Conservation (phyloP, 2,329 filamentous ascomycete genomes). For the Stachybotrys elegans region DNA sequence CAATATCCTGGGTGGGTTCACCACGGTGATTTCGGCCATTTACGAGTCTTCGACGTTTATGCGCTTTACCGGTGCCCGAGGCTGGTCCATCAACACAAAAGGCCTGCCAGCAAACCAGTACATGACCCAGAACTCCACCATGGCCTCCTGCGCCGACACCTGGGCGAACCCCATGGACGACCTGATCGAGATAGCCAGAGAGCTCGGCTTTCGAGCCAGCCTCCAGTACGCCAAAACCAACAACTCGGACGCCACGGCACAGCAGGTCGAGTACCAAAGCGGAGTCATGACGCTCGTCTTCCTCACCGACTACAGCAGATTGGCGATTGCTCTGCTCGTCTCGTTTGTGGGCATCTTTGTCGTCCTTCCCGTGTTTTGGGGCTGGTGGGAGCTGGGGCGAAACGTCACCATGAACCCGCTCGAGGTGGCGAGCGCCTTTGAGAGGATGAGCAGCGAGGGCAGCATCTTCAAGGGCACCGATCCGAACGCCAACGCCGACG, state of each 20-base stretch:
- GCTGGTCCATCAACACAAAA: slow-evolving; percentile 6
- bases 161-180: slow-evolving; percentile 17
- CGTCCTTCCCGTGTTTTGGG: slow-evolving; percentile 14
- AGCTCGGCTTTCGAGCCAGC: slow-evolving; percentile 15
- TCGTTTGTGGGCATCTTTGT: slow-evolving; percentile 13
- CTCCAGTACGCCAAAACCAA: slow-evolving; percentile 14
- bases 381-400: slow-evolving; percentile 17
- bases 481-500: slow-evolving; percentile 12
- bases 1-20: slow-evolving; percentile 13
- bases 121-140: slow-evolving; percentile 9
- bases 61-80: slow-evolving; percentile 11
- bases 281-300: slow-evolving; percentile 11
- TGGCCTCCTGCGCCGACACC: slow-evolving; percentile 5
- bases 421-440: slow-evolving; percentile 17
- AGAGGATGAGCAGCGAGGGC: slow-evolving; percentile 10
- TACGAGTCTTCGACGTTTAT: slow-evolving; percentile 9
- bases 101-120: slow-evolving; percentile 14
- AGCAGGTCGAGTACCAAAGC: slow-evolving; percentile 9
- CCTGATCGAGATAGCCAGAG: slow-evolving; percentile 14
- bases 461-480: slow-evolving; percentile 13
- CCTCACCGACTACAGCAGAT: slow-evolving; percentile 13
- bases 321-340: slow-evolving; percentile 14
- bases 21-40: slow-evolving; percentile 8
- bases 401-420: slow-evolving; percentile 16
- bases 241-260: slow-evolving; percentile 13